These are phyloP conservation scores for Aspergillus heteromorphus DNA, from an alignment of 495 filamentous ascomycete species.

Conservation along the genomic window DNA sequence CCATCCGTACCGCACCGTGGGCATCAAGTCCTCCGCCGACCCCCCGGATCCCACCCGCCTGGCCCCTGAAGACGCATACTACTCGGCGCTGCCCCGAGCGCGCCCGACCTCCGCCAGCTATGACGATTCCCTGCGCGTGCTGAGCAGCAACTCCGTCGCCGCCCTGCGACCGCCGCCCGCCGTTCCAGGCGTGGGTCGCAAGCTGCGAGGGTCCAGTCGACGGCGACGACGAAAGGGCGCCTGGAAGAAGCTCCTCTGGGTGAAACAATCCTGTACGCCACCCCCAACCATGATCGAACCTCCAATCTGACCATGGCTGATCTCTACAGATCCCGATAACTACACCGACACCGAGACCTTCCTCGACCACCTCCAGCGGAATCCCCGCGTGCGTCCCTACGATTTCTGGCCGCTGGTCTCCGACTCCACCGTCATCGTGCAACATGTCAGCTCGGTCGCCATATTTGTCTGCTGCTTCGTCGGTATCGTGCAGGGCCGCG, in stretches of 20 bases:
- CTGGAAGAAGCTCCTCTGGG: constrained; percentile 97
- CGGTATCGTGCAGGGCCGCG: constrained; percentile 77
- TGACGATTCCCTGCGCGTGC: constrained; percentile 28
- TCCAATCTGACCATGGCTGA: neutral
- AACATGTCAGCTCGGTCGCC: constrained; percentile 88
- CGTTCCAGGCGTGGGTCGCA: constrained; percentile 23
- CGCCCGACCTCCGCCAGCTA: constrained; percentile 40
- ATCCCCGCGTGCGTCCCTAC: constrained; percentile 89
- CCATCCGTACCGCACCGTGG: constrained; percentile 36
- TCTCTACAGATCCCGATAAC: constrained; percentile 78
- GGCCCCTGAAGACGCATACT: constrained; percentile 80
- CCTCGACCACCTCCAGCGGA: constrained; percentile 91
- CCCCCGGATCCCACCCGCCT: constrained; percentile 56
- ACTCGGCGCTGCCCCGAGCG: constrained; percentile 51
- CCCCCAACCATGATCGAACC: neutral
- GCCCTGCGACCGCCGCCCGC: constrained; percentile 36
- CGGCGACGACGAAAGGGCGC: constrained; percentile 60
- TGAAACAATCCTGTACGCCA: constrained; percentile 83
- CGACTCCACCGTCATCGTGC: constrained; percentile 93
- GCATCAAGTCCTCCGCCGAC: constrained; percentile 34
- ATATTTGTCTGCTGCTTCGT: constrained; percentile 94
- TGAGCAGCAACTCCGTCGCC: constrained; percentile 30
- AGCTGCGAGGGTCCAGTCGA: constrained; percentile 46
- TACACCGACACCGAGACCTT: constrained; percentile 97
- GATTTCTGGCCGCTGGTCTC: constrained; percentile 97